Conservation (phyloP, 2,329 filamentous ascomycete genomes). For the Cordyceps fumosorosea region DNA sequence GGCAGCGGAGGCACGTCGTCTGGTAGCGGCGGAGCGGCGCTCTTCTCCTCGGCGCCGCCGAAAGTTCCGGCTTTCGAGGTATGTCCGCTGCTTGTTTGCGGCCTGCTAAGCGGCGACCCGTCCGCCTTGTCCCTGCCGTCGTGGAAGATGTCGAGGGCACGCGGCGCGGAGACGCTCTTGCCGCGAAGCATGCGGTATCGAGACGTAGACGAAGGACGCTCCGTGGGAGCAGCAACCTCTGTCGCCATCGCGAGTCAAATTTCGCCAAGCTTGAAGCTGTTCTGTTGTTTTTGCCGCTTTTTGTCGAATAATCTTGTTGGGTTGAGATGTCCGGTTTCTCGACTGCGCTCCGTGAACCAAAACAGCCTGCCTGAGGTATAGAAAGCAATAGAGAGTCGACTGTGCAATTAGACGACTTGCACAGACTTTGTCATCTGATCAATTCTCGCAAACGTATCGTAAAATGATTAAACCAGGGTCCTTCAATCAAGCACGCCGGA, state of each 20-base stretch:
- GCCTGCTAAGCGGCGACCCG: slow-evolving; percentile 14
- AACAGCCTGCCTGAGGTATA: neutral
- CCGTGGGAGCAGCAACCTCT: slow-evolving; percentile 16
- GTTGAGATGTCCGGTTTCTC: neutral
- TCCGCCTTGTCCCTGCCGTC: slow-evolving; percentile 14
- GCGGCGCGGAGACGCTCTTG: slow-evolving; percentile 28
- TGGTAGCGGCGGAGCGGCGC: slow-evolving; percentile 11
- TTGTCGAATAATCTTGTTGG: neutral
- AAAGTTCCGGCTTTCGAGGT: slow-evolving; percentile 13
- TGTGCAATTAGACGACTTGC: neutral
- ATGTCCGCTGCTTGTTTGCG: slow-evolving; percentile 23
- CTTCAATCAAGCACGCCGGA: neutral
- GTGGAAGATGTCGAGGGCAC: slow-evolving; percentile 24
- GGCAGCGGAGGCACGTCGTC: slow-evolving; percentile 19
- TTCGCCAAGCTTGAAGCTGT: neutral
- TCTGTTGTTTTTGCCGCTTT: neutral
- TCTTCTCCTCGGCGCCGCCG: slow-evolving; percentile 1
- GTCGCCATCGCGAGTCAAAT: slow-evolving; percentile 14
- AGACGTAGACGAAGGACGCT: slow-evolving; percentile 18
- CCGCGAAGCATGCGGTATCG: slow-evolving; percentile 28
- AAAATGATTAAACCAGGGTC: neutral
- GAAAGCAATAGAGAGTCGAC: neutral
- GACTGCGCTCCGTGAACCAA: neutral
- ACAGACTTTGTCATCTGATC: neutral
- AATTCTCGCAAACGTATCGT: neutral